Evolutionary conservation across 2,329 filamentous ascomycete species (phyloP).

Genomic region (Mollisiaceae sp.): DNA sequence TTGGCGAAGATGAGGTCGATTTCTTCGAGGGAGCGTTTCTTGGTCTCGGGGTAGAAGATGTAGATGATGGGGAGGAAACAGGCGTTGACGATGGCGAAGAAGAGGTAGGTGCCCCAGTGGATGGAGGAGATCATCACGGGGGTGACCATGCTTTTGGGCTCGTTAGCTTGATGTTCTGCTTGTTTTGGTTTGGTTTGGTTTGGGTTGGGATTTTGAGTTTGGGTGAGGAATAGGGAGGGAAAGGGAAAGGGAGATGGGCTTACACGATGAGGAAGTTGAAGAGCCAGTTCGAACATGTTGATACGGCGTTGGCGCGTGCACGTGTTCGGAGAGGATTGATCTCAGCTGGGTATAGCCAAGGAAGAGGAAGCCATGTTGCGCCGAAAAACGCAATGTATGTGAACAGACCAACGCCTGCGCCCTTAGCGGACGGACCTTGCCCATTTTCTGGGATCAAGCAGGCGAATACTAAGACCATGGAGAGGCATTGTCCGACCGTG

Average conservation of each 20-base stretch:
- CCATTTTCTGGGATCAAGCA: conserved; percentile 43
- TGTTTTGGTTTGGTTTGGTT: no score
- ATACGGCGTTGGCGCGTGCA: conserved; percentile 66
- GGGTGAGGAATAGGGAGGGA: neutral
- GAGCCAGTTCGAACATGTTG: conserved; percentile 55
- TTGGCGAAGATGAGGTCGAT: conserved; percentile 72
- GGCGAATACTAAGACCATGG: conserved; percentile 63
- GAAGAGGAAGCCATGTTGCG: conserved; percentile 63
- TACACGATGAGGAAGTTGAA: conserved; percentile 61
- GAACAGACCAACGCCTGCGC: conserved; percentile 60
- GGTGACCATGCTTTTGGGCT: conserved; percentile 41
- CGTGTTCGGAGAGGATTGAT: conserved; percentile 64
- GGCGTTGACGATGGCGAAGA: conserved; percentile 47
- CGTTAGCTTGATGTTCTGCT: neutral
- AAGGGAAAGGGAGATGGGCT: neutral
- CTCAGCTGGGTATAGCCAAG: conserved; percentile 67
- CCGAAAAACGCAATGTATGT: conserved; percentile 67
- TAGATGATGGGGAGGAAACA: conserved; percentile 47
- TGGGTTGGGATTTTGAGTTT: no score
- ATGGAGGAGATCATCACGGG: conserved; percentile 46
- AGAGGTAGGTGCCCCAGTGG: conserved; percentile 45
- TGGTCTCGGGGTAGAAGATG: conserved; percentile 55
- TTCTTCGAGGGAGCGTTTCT: conserved; percentile 65
- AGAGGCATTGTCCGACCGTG: conserved; percentile 64
- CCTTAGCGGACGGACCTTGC: conserved; percentile 39